These are phyloP conservation scores for Populus tomentosa DNA, from an alignment of 441 rosid species.

Conservation along the genomic window DNA sequence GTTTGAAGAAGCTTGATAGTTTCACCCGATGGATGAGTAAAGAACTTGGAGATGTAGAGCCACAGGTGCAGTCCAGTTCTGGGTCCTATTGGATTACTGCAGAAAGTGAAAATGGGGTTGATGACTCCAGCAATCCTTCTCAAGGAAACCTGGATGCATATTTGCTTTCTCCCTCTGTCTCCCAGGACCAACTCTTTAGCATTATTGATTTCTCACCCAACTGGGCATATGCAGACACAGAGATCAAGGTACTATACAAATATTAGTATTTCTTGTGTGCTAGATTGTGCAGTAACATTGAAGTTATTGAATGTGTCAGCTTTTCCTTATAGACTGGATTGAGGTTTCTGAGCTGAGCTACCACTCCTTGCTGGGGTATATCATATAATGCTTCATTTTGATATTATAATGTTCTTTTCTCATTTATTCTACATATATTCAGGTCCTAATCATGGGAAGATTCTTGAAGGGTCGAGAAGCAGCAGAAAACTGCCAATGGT, in stretches of 20 bases:
- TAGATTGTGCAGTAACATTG: background rate
- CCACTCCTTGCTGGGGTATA: constrained; percentile 2
- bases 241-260: constrained; percentile 47
- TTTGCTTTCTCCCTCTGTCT: constrained; percentile 58
- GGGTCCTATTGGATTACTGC: constrained; percentile 63
- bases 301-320: background rate
- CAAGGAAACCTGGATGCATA: constrained; percentile 55
- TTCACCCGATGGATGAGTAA: constrained; percentile 92
- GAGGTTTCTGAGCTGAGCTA: constrained; percentile 3
- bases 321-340: background rate
- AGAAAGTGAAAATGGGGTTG: constrained; percentile 52
- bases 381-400: background rate
- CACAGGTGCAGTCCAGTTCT: constrained; percentile 46
- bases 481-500: constrained; percentile 53
- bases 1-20: constrained; percentile 83
- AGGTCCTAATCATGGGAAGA: constrained; percentile 75
- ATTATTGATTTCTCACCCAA: constrained; percentile 74
- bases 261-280: background rate
- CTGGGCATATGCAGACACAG: constrained; percentile 59
- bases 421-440: constrained; percentile 8
- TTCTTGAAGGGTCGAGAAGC: constrained; percentile 62
- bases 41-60: constrained; percentile 84
- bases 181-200: constrained; percentile 76
- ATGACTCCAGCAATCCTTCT: constrained; percentile 39
- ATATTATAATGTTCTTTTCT: constrained; percentile 11